Conservation (phyloP, 345 rosid species). For the Reutealis trisperma region DNA sequence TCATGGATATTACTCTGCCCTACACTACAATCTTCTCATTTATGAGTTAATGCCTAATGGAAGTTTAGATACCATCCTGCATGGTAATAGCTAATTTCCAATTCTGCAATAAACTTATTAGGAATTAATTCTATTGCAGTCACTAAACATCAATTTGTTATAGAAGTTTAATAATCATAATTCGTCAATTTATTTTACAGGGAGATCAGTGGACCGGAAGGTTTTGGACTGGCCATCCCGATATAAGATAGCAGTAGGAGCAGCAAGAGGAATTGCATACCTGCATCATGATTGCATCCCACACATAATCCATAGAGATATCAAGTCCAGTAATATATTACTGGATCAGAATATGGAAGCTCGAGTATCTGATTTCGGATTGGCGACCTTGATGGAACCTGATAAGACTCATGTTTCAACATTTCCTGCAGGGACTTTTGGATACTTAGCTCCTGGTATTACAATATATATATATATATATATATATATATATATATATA, state of each 20-base stretch:
- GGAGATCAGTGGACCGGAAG: constrained; percentile 40
- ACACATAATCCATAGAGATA: constrained; percentile 85
- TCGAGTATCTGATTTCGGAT: constrained; percentile 80
- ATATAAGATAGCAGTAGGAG: constrained; percentile 70
- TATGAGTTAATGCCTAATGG: constrained; percentile 91
- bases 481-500: background rate
- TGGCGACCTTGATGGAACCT: constrained; percentile 79
- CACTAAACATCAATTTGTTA: no score
- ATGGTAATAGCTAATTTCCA: constrained; percentile 38
- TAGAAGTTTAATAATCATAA: background rate
- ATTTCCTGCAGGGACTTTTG: constrained; percentile 76
- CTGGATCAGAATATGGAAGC: constrained; percentile 86
- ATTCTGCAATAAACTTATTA: background rate
- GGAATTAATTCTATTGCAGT: no score
- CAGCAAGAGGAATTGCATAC: constrained; percentile 86
- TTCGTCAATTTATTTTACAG: constrained; percentile 28
- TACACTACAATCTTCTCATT: constrained; percentile 70
- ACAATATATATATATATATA: background rate
- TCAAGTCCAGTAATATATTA: constrained; percentile 78
- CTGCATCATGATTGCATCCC: constrained; percentile 92
- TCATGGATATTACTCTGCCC: constrained; percentile 69
- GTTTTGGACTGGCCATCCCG: constrained; percentile 65
- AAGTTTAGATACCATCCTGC: constrained; percentile 60
- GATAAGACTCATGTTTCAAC: constrained; percentile 88
- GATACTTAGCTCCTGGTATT: constrained; percentile 83